These are phyloP conservation scores for Magnaporthiopsis rhizophila DNA, from an alignment of 2,329 filamentous ascomycete species.

Conservation along the genomic window DNA sequence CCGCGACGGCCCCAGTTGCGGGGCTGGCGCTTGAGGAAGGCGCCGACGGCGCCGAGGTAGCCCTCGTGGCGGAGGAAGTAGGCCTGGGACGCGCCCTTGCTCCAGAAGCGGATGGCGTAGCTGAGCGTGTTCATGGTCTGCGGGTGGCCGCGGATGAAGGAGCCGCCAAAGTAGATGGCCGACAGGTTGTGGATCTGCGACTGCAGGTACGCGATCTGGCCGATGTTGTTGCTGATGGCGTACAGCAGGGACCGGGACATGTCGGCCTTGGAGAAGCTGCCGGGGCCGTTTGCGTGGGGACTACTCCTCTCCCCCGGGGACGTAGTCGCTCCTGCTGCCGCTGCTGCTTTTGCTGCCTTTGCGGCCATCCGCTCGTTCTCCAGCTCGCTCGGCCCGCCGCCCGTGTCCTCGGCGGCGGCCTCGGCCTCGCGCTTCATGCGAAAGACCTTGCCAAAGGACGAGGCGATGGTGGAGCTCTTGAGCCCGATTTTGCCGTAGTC, in stretches of 20 bases:
- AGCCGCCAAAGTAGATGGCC: conserved; percentile 95
- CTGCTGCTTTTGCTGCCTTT: not conserved
- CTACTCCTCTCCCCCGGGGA: conserved; percentile 3
- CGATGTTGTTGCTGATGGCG: conserved; percentile 95
- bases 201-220: conserved; percentile 95
- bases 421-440: conserved; percentile 84
- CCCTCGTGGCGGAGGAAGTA: conserved; percentile 95
- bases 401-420: conserved; percentile 65
- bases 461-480: conserved; percentile 92
- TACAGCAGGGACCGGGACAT: conserved; percentile 88
- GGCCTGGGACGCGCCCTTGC: conserved; percentile 84
- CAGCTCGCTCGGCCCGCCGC: conserved; percentile 16
- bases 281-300: conserved; percentile 8
- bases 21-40: conserved; percentile 86
- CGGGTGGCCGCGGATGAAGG: conserved; percentile 89
- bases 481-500: conserved; percentile 95
- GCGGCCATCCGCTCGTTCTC: not conserved
- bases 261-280: conserved; percentile 69
- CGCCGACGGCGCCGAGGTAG: conserved; percentile 87
- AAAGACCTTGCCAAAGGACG: conserved; percentile 94
- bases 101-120: conserved; percentile 96
- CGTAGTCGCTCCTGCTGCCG: not conserved
- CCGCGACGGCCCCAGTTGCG: conserved; percentile 82
- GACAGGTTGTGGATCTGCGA: conserved; percentile 87
- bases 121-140: conserved; percentile 97